Evolutionary conservation across 1,284 basidiomycete genomes (phyloP), one percentile per base, ranked within the genome.

Genomic region (Cryptococcus amylolentus): DNA sequence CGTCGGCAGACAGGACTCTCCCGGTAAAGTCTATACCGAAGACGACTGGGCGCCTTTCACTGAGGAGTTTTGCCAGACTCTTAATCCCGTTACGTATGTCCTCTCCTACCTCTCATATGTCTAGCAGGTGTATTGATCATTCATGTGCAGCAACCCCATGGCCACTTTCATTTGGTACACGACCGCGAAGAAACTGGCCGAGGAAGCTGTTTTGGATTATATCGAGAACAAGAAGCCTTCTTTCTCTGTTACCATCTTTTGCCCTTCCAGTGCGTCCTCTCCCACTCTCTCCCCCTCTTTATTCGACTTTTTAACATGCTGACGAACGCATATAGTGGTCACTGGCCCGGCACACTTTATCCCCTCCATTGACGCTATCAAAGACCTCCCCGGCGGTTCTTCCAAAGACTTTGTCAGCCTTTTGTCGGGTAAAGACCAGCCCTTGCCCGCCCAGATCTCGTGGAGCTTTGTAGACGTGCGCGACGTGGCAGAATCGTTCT

Each of bases 131-230:
- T 7, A 16, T 3, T 42, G 14, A n/a, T 40, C 10, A 12, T 40
- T n/a, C 38, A 40, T 40, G 12, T 12, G 10, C n/a, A 40, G 10
- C n/a, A 57, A 51, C 18, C 55, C 55, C 5, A 49, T 28, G 14
- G 41, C 51, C 2, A 8, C 37, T 7, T 38, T 47, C 2, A 12
- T 53, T 5, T 59, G 57, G 53, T 64, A 64, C 38, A 57, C 53
- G 41, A 66, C 64, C 3, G 66, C 65, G 18, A 73, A 73, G 59
- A 70, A 64, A 65, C 49, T 65, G 56, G 66, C 71, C 38, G 73
- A 75, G 52, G 49, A 49, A 9, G 63, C 65, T 3, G 67, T 62
- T 14, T 49, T 52, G 44, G 57, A 52, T 0, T 53, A 31, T 39
- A 12, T 49, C 10, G 43, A 66, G 38, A 48, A 54, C 3, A 48